Evolutionary conservation across 129 eudicot species (phyloP).

Genomic region (Pittosporum tobira): DNA sequence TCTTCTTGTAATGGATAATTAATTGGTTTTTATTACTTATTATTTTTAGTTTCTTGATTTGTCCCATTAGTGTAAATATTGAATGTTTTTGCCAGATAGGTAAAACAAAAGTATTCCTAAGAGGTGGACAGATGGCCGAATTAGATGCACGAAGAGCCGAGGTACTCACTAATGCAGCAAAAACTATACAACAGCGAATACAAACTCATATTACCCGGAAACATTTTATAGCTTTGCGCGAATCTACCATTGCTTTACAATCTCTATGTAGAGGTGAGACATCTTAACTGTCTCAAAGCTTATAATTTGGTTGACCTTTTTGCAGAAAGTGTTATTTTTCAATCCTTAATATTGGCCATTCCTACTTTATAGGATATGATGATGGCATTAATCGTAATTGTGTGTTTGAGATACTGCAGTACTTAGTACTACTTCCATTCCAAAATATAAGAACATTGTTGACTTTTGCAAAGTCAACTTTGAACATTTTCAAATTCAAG

Average conservation of each 20-base stretch:
- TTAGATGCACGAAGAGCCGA: conserved; percentile 90
- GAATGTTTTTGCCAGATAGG: conserved; percentile 65
- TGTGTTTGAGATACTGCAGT: too few relatives aligned
- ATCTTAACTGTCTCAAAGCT: conserved; percentile 6
- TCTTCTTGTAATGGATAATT: not conserved
- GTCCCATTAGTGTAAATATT: too few relatives aligned
- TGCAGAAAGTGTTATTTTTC: not conserved
- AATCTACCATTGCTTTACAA: conserved; percentile 47
- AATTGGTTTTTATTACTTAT: too few relatives aligned
- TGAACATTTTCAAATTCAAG: too few relatives aligned
- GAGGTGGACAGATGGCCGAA: conserved; percentile 99
- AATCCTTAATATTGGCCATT: conserved; percentile 1
- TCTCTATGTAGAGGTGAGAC: conserved; percentile 60
- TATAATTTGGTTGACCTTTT: conserved; percentile 1
- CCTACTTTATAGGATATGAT: not conserved
- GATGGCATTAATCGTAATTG: not conserved
- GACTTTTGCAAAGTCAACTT: too few relatives aligned
- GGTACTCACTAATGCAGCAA: conserved; percentile 78
- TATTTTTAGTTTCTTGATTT: too few relatives aligned
- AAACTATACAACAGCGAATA: conserved; percentile 67
- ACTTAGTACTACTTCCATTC: too few relatives aligned
- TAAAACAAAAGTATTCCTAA: conserved; percentile 81
- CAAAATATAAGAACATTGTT: too few relatives aligned
- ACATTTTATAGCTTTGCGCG: conserved; percentile 43
- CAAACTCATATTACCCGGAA: conserved; percentile 73